Conservation (phyloP, 371 early-diverging fungal genomes). For the Smittium culicis region DNA sequence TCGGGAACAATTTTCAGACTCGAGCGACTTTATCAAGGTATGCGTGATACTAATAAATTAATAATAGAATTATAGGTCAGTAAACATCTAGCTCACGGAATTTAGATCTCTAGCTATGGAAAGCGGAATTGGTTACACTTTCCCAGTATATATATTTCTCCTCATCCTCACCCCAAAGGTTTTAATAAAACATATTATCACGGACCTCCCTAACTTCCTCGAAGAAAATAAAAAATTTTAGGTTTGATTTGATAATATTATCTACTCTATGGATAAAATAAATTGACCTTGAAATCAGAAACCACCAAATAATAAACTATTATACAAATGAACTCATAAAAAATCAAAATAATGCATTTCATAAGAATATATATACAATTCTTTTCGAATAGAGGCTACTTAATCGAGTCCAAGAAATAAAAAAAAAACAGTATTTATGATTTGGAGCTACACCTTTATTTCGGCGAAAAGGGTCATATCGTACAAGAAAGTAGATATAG, state of each 20-base stretch:
- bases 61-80: background rate
- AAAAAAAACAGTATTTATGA: background rate
- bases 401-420: background rate
- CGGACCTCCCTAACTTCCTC: background rate
- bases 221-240: background rate
- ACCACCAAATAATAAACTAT: background rate
- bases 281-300: background rate
- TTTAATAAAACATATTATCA: background rate
- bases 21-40: background rate
- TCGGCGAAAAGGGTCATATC: background rate
- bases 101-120: slow-evolving; percentile 1
- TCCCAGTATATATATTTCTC: background rate
- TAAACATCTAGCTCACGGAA: background rate
- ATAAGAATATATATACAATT: background rate
- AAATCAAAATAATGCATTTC: background rate
- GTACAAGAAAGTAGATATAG: background rate
- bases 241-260: background rate
- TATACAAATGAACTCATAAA: background rate
- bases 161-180: background rate
- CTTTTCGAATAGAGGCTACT: background rate
- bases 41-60: background rate
- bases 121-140: background rate
- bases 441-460: background rate
- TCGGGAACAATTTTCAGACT: slow-evolving; percentile 7
- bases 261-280: background rate